Percentiles rank a stretch among this genome's conserved stretches.
phyloP scores from a whole-genome alignment of 2,329 filamentous ascomycete genomes.

The Diaporthe humulicola region DNA sequence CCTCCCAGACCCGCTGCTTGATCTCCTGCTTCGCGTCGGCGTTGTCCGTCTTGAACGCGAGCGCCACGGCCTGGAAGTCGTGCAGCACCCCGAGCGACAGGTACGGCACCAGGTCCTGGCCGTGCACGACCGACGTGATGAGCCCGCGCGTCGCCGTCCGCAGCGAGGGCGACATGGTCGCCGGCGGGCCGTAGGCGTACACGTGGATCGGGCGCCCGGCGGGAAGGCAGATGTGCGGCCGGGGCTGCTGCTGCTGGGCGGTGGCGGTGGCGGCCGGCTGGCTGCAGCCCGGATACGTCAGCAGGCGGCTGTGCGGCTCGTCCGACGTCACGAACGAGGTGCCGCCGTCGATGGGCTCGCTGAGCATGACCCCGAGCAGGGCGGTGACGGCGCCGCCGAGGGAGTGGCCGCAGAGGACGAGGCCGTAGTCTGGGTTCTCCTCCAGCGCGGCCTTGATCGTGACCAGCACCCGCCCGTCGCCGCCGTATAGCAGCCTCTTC shows the following conservation, averaged over 20 bases:
- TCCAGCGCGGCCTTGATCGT: slow-evolving; percentile 76
- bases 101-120: slow-evolving; percentile 79
- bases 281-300: slow-evolving; percentile 44
- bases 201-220: slow-evolving; percentile 80
- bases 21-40: slow-evolving; percentile 77
- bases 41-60: slow-evolving; percentile 81
- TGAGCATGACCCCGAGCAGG: slow-evolving; percentile 78
- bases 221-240: slow-evolving; percentile 65
- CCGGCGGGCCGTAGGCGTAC: slow-evolving; percentile 82
- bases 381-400: slow-evolving; percentile 79
- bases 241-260: slow-evolving; percentile 36
- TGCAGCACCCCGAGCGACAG: slow-evolving; percentile 81
- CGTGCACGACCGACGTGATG: slow-evolving; percentile 81
- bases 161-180: slow-evolving; percentile 78
- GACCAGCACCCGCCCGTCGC: slow-evolving; percentile 74
- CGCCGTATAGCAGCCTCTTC: slow-evolving; percentile 74
- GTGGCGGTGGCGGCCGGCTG: slow-evolving; percentile 36
- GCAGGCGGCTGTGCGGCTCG: slow-evolving; percentile 58
- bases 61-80: slow-evolving; percentile 79
- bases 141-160: slow-evolving; percentile 79
- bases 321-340: slow-evolving; percentile 74
- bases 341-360: slow-evolving; percentile 69
- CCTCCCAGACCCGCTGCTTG: slow-evolving; percentile 74
- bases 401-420: slow-evolving; percentile 78
- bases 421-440: slow-evolving; percentile 76